Base-by-base conservation (phyloP, 495 filamentous ascomycete species). In the Penicillium cosmopolitanum region DNA sequence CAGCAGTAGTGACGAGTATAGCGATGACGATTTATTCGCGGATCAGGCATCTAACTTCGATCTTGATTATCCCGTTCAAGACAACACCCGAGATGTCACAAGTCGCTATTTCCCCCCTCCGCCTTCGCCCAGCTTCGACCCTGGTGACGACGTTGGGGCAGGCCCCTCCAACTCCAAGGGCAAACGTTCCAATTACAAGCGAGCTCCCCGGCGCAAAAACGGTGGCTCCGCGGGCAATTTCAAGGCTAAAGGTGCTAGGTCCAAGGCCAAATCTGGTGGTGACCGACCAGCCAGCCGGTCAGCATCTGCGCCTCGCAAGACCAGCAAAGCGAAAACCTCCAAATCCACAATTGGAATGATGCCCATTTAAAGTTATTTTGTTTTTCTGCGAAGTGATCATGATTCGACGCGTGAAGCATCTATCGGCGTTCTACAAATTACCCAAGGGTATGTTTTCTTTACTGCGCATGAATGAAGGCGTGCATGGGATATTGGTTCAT, bases 1-100 rank as follows among this genome's bases (percentile, higher is more conserved):
- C 28, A 80, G 87, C 63, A 88, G 84, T 58, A 82, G 80, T 34
- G 86, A 89, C 42, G 87, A 89, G 36, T 80, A 73, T 56, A 80
- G 84, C 25, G 79, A 80, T 36, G 77, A 77, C 31, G 79, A 81
- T 43, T 62, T 79, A 46, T 71, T 75, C 18, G 59, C 62, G 19
- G 74, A 76, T 23, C 73, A 82, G 15, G 69, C 68, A 10, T 72
- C 75, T 9, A 74, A 69, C 12, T 66, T 77, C 25, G 72, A 74
- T 34, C 56, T 73, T 9, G 73, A 73, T 28, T 63, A 72, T n/a
- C 66, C 61, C 44, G 63, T 66, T 35, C 34, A 62, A 34, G 40
- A 35, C 46, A 1, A 18, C 51, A 36, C 46, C 4, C 56, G 62
- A 16, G 52, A 65, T 19, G 59, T 75, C 50, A 72, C 72, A 13